Percentiles rank a stretch among this genome's conserved stretches.
These are phyloP conservation scores for Camellia oleifera DNA, from an alignment of 179 eudicot genomes.

Conservation along the genomic window DNA sequence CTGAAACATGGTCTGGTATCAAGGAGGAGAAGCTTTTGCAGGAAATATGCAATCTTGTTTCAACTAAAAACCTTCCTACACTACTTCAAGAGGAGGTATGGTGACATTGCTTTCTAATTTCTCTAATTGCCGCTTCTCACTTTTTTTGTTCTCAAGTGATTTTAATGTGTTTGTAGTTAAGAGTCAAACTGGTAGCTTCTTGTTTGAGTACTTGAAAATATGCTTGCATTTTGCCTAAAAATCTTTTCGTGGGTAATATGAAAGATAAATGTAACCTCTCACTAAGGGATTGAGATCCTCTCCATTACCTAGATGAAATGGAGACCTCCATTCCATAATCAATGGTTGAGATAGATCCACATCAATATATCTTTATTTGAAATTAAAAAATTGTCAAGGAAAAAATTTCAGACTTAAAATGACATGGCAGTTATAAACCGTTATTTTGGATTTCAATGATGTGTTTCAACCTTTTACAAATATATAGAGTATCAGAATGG, in stretches of 20 bases:
- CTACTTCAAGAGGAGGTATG: slow-evolving; percentile 85
- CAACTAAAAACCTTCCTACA: slow-evolving; percentile 60
- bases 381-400: too few relatives aligned
- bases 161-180: neutral
- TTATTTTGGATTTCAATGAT: too few relatives aligned
- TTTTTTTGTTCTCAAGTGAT: neutral
- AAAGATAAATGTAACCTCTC: neutral
- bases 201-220: slow-evolving; percentile 1
- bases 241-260: neutral
- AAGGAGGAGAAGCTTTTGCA: slow-evolving; percentile 47
- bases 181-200: neutral
- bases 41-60: slow-evolving; percentile 51
- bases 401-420: too few relatives aligned
- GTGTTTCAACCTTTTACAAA: too few relatives aligned
- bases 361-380: too few relatives aligned
- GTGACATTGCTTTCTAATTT: neutral
- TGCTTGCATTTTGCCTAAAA: neutral
- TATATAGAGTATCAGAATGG: too few relatives aligned
- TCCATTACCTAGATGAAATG: too few relatives aligned
- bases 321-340: too few relatives aligned
- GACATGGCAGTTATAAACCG: too few relatives aligned
- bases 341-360: too few relatives aligned
- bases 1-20: slow-evolving; percentile 73
- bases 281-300: neutral
- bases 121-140: neutral